Conservation (phyloP, 805 yeast genomes). For the Metschnikowia noctiluminum region DNA sequence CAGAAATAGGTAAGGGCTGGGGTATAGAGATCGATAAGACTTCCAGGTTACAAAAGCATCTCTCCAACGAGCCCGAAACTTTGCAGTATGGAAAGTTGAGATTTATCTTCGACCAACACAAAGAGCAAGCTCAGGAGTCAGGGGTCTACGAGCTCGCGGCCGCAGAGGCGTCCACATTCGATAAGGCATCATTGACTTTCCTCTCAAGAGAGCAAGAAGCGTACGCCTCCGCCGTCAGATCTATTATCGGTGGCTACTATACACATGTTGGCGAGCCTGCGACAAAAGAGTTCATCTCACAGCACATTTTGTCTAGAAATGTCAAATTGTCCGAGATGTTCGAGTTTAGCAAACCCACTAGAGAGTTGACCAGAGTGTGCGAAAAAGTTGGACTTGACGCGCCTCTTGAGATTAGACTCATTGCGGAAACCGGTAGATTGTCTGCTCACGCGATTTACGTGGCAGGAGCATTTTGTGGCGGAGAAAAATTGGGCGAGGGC, state of each 20-base stretch:
- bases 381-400: conserved; percentile 67
- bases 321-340: conserved; percentile 72
- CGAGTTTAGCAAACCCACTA: conserved; percentile 78
- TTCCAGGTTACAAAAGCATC: conserved; percentile 59
- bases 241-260: conserved; percentile 80
- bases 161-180: conserved; percentile 19
- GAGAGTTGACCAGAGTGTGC: conserved; percentile 76
- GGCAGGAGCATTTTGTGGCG: conserved; percentile 88
- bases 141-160: conserved; percentile 47
- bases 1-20: conserved; percentile 72
- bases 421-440: conserved; percentile 91
- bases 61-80: conserved; percentile 65
- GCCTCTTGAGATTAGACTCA: conserved; percentile 70
- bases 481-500: conserved; percentile 85
- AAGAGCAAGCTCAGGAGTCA: conserved; percentile 34
- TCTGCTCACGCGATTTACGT: conserved; percentile 82
- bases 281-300: conserved; percentile 65
- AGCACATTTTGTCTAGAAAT: conserved; percentile 79
- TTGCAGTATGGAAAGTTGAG: conserved; percentile 70
- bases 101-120: conserved; percentile 34
- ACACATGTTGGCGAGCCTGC: conserved; percentile 65
- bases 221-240: conserved; percentile 70
- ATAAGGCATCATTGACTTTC: conserved; percentile 19
- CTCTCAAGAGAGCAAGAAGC: conserved; percentile 42
- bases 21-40: conserved; percentile 80